Evolutionary conservation across 257 asterid species (phyloP).

Genomic region (Solanum chmielewskii): DNA sequence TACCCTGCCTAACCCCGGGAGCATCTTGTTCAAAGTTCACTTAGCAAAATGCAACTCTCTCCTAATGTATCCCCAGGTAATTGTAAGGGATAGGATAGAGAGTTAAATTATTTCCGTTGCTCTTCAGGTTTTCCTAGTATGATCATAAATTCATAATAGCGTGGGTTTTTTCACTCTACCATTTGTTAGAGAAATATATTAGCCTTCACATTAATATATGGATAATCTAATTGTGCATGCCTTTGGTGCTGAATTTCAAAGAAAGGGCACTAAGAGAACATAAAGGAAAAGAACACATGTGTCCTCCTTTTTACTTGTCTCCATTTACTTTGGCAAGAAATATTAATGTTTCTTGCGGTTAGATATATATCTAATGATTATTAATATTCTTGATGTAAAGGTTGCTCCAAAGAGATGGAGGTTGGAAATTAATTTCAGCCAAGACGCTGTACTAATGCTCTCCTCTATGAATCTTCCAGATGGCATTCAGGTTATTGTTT

Average conservation of each 20-base stretch:
- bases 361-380: neutral
- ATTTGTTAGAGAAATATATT: neutral
- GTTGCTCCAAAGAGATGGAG: slow-evolving; percentile 96
- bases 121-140: neutral
- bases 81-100: neutral
- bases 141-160: neutral
- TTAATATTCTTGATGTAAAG: slow-evolving; percentile 17
- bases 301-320: neutral
- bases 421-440: slow-evolving; percentile 81
- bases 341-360: neutral
- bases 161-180: neutral
- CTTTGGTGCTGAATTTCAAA: neutral
- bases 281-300: neutral
- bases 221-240: neutral
- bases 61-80: neutral
- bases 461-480: slow-evolving; percentile 94
- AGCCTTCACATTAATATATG: neutral
- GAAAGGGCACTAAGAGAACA: neutral
- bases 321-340: neutral
- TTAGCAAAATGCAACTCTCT: neutral
- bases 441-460: slow-evolving; percentile 91
- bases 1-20: neutral
- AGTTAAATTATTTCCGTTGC: neutral
- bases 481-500: slow-evolving; percentile 73
- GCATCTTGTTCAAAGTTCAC: neutral